These are phyloP conservation scores for Rubroboletus pulcherrimus DNA, from an alignment of 768 basidiomycete genomes.

Conservation along the genomic window DNA sequence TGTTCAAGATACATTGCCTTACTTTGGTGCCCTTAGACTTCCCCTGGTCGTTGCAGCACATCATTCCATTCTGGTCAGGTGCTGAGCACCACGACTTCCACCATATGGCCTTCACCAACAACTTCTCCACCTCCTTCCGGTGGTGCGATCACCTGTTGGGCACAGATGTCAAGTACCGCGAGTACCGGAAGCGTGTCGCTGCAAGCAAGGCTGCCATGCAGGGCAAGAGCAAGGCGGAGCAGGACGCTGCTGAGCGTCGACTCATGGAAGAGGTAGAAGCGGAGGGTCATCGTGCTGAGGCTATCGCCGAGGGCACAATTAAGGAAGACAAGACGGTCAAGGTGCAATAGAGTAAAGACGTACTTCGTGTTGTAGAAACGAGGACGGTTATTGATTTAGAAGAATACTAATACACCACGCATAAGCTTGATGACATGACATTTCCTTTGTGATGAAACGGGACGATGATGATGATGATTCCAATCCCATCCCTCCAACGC, in stretches of 20 bases:
- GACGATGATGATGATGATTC: too few relatives aligned
- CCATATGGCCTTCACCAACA: slow-evolving; percentile 94
- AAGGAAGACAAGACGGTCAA: slow-evolving; percentile 21
- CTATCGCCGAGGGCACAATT: slow-evolving; percentile 40
- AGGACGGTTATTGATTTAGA: background rate
- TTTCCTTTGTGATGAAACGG: background rate
- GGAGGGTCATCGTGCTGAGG: slow-evolving; percentile 70
- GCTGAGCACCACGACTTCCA: slow-evolving; percentile 99
- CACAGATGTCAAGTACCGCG: slow-evolving; percentile 86
- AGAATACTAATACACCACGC: slow-evolving; percentile 5
- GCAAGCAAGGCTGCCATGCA: slow-evolving; percentile 58
- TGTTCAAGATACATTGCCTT: background rate
- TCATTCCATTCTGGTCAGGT: slow-evolving; percentile 94
- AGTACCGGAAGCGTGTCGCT: slow-evolving; percentile 65
- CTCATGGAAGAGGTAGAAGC: slow-evolving; percentile 68
- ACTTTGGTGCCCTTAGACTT: slow-evolving; percentile 55
- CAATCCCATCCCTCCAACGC: too few relatives aligned
- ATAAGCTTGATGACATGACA: slow-evolving; percentile 5
- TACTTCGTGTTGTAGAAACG: background rate
- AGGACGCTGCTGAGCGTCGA: slow-evolving; percentile 52
- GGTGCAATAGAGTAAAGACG: slow-evolving; percentile 19
- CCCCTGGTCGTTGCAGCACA: slow-evolving; percentile 94
- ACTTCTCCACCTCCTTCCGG: slow-evolving; percentile 90
- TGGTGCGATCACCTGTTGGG: slow-evolving; percentile 90
- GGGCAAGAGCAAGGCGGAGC: slow-evolving; percentile 50